A percentile compares a stretch with the other conserved stretches of the same genome.
Conservation (phyloP, 805 yeast genomes). For the Ogataea pini region DNA sequence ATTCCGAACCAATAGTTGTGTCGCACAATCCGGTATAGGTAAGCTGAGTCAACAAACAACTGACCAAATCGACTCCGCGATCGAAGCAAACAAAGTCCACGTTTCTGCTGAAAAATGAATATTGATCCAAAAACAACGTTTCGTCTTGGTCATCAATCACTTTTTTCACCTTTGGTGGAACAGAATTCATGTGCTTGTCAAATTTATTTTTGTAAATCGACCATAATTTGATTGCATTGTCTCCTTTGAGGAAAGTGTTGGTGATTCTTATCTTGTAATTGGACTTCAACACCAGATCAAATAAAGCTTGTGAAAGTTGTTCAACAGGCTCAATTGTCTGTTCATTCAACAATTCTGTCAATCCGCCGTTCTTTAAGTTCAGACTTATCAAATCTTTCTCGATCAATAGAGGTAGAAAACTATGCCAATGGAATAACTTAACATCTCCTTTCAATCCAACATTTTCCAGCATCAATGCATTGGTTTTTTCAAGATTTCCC, state of each 20-base stretch:
- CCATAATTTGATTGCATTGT: slow-evolving; percentile 50
- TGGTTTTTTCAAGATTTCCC: slow-evolving; percentile 14
- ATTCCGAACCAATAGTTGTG: slow-evolving; percentile 59
- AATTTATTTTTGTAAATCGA: slow-evolving; percentile 39
- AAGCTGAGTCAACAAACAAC: slow-evolving; percentile 73
- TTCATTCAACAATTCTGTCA: slow-evolving; percentile 44
- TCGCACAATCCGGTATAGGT: slow-evolving; percentile 82
- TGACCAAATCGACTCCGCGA: slow-evolving; percentile 69
- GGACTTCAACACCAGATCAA: slow-evolving; percentile 43
- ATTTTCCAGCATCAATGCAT: slow-evolving; percentile 24
- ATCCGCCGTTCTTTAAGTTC: slow-evolving; percentile 38
- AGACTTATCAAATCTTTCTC: slow-evolving; percentile 46
- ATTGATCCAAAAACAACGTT: slow-evolving; percentile 35
- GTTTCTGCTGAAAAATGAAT: slow-evolving; percentile 41
- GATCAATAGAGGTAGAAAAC: slow-evolving; percentile 23
- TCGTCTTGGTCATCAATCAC: slow-evolving; percentile 36
- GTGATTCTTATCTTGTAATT: slow-evolving; percentile 50
- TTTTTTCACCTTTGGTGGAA: slow-evolving; percentile 38
- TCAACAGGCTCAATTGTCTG: slow-evolving; percentile 49
- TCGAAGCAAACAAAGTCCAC: slow-evolving; percentile 79
- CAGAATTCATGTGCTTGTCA: slow-evolving; percentile 30
- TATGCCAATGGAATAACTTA: slow-evolving; percentile 25
- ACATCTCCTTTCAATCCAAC: slow-evolving; percentile 32
- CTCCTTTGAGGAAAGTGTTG: slow-evolving; percentile 61
- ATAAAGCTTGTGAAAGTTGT: slow-evolving; percentile 48